phyloP scores from a whole-genome alignment of 352 stramenopile genomes.

The Globisporangium nagaii region DNA sequence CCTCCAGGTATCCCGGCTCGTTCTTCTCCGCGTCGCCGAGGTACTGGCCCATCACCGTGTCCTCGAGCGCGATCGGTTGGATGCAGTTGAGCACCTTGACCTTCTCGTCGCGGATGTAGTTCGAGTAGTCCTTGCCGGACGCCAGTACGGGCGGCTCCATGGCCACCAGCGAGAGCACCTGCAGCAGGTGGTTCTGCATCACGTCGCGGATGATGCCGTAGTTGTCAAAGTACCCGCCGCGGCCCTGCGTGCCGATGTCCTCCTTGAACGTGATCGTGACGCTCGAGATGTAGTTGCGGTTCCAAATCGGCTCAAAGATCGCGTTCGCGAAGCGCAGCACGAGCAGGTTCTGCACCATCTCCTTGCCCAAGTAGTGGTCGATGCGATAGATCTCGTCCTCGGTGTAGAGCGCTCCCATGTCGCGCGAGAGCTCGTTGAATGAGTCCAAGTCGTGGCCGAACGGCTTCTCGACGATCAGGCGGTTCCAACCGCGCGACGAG shows the following conservation, averaged over 20 bases:
- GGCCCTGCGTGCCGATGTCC: constrained; percentile 93
- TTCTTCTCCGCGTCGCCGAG: constrained; percentile 64
- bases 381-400: constrained; percentile 96
- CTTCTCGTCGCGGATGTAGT: constrained; percentile 97
- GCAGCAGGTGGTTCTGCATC: constrained; percentile 98
- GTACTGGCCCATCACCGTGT: constrained; percentile 98
- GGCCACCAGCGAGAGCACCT: constrained; percentile 95
- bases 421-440: constrained; percentile 88
- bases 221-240: constrained; percentile 96
- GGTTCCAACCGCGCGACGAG: constrained; percentile 89
- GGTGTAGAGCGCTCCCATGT: constrained; percentile 78
- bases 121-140: constrained; percentile 84
- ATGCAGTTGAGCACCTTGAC: constrained; percentile 97
- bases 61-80: constrained; percentile 87
- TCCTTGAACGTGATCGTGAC: constrained; percentile 98
- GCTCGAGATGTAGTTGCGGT: constrained; percentile 93
- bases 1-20: constrained; percentile 93
- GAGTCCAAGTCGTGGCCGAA: constrained; percentile 95
- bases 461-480: constrained; percentile 98
- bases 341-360: constrained; percentile 98
- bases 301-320: constrained; percentile 97
- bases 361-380: constrained; percentile 96
- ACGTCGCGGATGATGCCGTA: constrained; percentile 99
- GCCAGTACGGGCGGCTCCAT: constrained; percentile 93
- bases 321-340: constrained; percentile 96